phyloP scores from a whole-genome alignment of 1,284 basidiomycete species.

The Rugosomyces carneus region DNA sequence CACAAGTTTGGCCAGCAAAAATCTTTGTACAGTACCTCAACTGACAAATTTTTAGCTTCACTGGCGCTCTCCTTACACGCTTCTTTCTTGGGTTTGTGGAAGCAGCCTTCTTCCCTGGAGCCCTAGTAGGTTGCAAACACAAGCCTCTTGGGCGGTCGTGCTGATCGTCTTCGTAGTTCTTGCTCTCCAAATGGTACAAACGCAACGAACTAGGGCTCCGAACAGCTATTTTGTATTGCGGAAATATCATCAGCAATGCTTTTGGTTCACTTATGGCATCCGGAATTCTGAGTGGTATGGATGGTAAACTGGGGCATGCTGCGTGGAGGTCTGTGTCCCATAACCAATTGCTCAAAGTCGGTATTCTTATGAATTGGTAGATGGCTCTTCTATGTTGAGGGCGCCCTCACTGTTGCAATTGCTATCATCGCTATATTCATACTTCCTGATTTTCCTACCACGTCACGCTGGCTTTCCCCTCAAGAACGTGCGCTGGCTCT shows the following conservation, averaged over 20 bases:
- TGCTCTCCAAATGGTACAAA: conserved; percentile 72
- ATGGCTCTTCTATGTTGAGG: conserved; percentile 77
- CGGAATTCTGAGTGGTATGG: conserved; percentile 64
- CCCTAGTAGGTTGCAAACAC: conserved; percentile 27
- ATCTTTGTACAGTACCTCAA: background rate
- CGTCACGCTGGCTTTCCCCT: conserved; percentile 51
- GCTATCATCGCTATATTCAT: conserved; percentile 59
- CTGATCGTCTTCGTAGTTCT: conserved; percentile 37
- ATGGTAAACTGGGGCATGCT: conserved; percentile 60
- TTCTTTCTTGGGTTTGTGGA: conserved; percentile 73
- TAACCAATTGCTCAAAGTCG: background rate
- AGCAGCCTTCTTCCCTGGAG: conserved; percentile 73
- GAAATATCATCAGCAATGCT: conserved; percentile 74
- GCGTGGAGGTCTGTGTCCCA: conserved; percentile 58
- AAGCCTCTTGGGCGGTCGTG: too few species aligned
- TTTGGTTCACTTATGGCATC: conserved; percentile 81
- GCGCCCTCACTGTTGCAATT: conserved; percentile 58
- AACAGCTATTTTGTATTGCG: conserved; percentile 68
- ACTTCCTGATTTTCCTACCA: conserved; percentile 73
- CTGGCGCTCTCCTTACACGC: conserved; percentile 64
- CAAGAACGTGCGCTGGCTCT: conserved; percentile 63
- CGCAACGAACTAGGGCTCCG: conserved; percentile 62
- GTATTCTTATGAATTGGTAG: background rate
- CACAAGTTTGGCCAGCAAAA: conserved; percentile 35
- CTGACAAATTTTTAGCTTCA: conserved; percentile 39